Conservation (phyloP, 768 basidiomycete genomes). For the Ramaria sp. region DNA sequence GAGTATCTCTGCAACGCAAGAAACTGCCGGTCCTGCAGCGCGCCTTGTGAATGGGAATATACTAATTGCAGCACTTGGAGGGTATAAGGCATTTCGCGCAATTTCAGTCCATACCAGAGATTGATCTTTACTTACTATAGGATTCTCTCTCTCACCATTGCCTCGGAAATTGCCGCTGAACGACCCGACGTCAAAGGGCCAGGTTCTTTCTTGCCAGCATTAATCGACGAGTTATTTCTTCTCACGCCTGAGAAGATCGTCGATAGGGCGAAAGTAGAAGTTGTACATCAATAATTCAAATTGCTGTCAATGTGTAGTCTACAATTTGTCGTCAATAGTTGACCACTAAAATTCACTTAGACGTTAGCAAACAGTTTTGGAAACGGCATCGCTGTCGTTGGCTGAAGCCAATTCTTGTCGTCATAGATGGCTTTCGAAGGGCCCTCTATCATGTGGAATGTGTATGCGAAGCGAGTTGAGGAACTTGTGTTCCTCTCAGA, state of each 20-base stretch:
- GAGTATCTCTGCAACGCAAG: slow-evolving; percentile 26
- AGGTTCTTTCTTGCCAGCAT: slow-evolving; percentile 51
- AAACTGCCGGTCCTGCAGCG: slow-evolving; percentile 16
- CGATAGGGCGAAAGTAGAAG: slow-evolving; percentile 20
- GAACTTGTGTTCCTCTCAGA: slow-evolving; percentile 76
- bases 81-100: slow-evolving; percentile 35
- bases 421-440: slow-evolving; percentile 66
- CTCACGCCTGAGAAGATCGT: slow-evolving; percentile 28
- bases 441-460: slow-evolving; percentile 90
- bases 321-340: background rate
- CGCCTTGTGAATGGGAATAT: slow-evolving; percentile 68
- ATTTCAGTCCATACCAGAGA: background rate
- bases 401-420: slow-evolving; percentile 92
- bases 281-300: slow-evolving; percentile 10
- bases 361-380: slow-evolving; percentile 19
- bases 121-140: slow-evolving; percentile 15
- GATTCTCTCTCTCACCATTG: slow-evolving; percentile 47
- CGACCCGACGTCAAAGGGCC: slow-evolving; percentile 43
- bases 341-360: background rate
- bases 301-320: background rate
- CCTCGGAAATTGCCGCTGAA: slow-evolving; percentile 46
- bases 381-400: slow-evolving; percentile 77
- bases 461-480: slow-evolving; percentile 84
- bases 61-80: slow-evolving; percentile 63
- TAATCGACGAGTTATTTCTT: slow-evolving; percentile 48